These are phyloP conservation scores for Diplodia sapinea DNA, from an alignment of 2,329 filamentous ascomycete species.

Conservation along the genomic window DNA sequence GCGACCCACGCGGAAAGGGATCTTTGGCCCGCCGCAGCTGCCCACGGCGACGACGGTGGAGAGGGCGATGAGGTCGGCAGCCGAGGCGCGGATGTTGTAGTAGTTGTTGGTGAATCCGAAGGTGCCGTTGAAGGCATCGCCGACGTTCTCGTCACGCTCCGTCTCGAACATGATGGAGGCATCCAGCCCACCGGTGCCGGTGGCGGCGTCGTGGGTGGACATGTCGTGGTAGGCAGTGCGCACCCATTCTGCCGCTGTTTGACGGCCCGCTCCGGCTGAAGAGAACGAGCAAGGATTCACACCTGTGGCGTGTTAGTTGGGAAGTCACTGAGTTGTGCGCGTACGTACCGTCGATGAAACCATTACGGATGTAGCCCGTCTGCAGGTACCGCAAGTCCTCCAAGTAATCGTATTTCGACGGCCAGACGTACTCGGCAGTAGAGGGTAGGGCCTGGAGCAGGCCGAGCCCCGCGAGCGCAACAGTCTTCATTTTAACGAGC, in stretches of 20 bases:
- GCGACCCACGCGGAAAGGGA: conserved; percentile 15
- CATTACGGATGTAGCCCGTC: conserved; percentile 11
- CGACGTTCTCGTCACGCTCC: conserved; percentile 24
- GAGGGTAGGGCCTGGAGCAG: conserved; percentile 5
- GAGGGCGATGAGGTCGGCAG: conserved; percentile 21
- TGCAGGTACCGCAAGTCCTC: conserved; percentile 25
- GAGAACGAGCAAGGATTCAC: conserved; percentile 15
- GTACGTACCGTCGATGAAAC: conserved; percentile 18
- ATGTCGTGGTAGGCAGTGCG: conserved; percentile 29
- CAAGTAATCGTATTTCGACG: conserved; percentile 21
- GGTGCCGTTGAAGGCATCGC: conserved; percentile 25
- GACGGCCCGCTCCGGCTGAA: conserved; percentile 1
- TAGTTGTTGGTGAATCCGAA: conserved; percentile 21
- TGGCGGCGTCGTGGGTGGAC: conserved; percentile 13
- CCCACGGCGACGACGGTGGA: conserved; percentile 8
- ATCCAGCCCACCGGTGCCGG: conserved; percentile 24
- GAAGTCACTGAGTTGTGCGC: not conserved
- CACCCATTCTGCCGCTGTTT: conserved; percentile 25
- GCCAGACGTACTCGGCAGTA: conserved; percentile 27
- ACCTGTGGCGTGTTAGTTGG: not conserved
- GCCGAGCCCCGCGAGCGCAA: conserved; percentile 1
- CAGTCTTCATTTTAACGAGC: conserved; percentile 23
- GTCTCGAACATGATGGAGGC: conserved; percentile 28
- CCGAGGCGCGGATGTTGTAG: conserved; percentile 11
- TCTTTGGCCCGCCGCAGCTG: conserved; percentile 6